These are phyloP conservation scores for Haberlea rhodopensis DNA, from an alignment of 257 asterid genomes.

Conservation along the genomic window DNA sequence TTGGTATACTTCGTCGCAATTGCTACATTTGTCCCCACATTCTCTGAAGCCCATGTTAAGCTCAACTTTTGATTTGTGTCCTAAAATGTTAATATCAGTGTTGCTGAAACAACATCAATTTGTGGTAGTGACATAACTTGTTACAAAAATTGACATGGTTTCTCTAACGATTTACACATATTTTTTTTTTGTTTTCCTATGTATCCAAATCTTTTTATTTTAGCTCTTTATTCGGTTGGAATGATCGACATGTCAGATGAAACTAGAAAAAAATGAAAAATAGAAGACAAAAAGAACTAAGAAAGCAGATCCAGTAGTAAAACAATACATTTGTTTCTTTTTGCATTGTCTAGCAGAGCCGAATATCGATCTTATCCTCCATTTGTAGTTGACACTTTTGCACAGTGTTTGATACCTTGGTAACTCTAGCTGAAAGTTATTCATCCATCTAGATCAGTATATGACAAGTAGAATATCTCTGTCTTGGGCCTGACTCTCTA, in stretches of 20 bases:
- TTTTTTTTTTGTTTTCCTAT: no score
- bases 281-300: no score
- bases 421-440: background rate
- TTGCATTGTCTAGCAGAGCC: background rate
- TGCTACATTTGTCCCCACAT: background rate
- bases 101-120: no score
- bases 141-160: no score
- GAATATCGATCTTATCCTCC: background rate
- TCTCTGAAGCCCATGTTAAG: background rate
- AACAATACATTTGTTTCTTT: background rate
- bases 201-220: no score
- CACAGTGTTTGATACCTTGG: background rate
- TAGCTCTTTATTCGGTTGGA: no score
- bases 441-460: background rate
- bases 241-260: no score
- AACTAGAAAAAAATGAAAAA: no score
- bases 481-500: background rate
- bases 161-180: no score
- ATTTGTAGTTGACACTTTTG: background rate
- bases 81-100: no score
- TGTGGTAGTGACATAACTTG: no score
- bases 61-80: background rate
- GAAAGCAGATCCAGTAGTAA: background rate
- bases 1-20: constrained; percentile 50
- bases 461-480: background rate